Percentiles rank a stretch among this genome's conserved stretches.
phyloP scores from a whole-genome alignment of 257 asterid genomes.

The Sherardia arvensis region DNA sequence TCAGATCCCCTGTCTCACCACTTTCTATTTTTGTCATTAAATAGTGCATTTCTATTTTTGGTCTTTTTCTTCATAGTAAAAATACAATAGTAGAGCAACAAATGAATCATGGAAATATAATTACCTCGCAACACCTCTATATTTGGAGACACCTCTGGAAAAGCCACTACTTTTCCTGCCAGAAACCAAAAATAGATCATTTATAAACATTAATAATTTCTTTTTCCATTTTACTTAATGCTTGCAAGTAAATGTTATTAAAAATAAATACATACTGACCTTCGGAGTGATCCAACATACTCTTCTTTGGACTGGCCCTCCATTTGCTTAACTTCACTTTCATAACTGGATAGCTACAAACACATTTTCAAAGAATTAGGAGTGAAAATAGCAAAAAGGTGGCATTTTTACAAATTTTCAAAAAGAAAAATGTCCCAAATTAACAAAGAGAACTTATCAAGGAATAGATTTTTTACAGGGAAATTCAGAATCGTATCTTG shows the following conservation, averaged over 20 bases:
- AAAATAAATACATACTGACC: constrained; percentile 24
- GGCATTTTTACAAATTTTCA: neutral
- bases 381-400: neutral
- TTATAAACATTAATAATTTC: neutral
- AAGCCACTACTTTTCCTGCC: constrained; percentile 93
- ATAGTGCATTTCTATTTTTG: no score
- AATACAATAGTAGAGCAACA: neutral
- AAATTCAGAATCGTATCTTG: constrained; percentile 76
- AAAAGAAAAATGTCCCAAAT: neutral
- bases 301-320: constrained; percentile 80
- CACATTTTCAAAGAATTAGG: no score
- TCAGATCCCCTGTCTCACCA: neutral
- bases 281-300: constrained; percentile 80
- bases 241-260: no score
- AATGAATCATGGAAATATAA: neutral
- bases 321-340: constrained; percentile 74
- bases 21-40: neutral
- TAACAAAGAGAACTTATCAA: neutral
- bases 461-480: constrained; percentile 38
- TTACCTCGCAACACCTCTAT: constrained; percentile 97
- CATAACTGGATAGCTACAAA: constrained; percentile 42
- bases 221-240: no score
- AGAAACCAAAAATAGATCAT: neutral
- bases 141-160: constrained; percentile 94
- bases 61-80: no score